These are phyloP conservation scores for Ogataea parapolymorpha DNA, from an alignment of 805 yeast genomes.

Conservation along the genomic window DNA sequence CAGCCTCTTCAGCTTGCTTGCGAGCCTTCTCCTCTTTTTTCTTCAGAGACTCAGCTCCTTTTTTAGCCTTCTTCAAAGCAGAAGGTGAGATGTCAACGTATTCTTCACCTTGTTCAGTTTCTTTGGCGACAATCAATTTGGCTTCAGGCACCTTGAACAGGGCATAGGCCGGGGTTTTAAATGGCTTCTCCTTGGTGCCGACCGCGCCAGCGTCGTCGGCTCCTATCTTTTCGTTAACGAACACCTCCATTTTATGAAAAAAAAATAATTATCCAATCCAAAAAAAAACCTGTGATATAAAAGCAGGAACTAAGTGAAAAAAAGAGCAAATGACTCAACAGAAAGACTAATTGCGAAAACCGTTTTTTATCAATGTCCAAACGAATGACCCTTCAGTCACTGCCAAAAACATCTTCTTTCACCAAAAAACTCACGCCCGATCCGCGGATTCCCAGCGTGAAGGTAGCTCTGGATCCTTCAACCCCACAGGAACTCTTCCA, in stretches of 20 bases:
- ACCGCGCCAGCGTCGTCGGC: conserved; percentile 51
- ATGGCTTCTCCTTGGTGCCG: conserved; percentile 73
- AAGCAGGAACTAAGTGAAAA: neutral
- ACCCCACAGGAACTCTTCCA: conserved; percentile 38
- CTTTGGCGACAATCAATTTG: conserved; percentile 58
- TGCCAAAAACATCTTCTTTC: conserved; percentile 30
- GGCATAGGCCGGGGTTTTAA: conserved; percentile 82
- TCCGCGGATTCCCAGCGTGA: conserved; percentile 27
- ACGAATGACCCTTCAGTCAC: conserved; percentile 19
- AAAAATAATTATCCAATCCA: neutral
- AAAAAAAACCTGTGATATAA: no score
- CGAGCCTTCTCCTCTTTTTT: conserved; percentile 73
- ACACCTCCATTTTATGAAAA: conserved; percentile 36
- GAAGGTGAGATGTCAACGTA: conserved; percentile 81
- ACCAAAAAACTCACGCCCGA: conserved; percentile 29
- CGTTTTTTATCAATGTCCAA: neutral
- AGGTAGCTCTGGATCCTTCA: conserved; percentile 26
- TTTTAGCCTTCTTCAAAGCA: conserved; percentile 93
- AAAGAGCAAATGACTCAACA: neutral
- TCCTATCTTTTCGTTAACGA: conserved; percentile 75
- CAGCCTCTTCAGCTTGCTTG: conserved; percentile 48
- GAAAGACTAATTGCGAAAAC: neutral
- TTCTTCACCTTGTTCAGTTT: conserved; percentile 49
- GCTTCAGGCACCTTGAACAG: conserved; percentile 45
- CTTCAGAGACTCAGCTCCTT: conserved; percentile 88